phyloP scores from a whole-genome alignment of 352 stramenopile genomes.

The Pythium chondricola region DNA sequence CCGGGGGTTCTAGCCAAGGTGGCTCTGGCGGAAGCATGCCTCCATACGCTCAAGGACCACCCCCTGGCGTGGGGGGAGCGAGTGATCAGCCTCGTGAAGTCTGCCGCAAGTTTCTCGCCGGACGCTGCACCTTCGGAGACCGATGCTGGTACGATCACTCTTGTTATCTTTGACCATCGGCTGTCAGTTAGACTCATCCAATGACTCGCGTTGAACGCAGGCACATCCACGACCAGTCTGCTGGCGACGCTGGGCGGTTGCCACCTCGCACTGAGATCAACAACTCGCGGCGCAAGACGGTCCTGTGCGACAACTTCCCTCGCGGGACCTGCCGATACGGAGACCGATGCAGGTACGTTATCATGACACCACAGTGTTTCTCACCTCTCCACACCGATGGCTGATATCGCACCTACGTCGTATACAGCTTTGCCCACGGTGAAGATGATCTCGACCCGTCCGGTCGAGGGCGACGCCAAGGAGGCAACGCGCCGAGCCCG shows the following conservation, averaged over 20 bases:
- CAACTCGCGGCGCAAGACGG: conserved; percentile 59
- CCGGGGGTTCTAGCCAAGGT: too few species aligned
- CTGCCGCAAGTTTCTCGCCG: conserved; percentile 68
- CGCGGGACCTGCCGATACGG: conserved; percentile 71
- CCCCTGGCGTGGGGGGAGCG: too few species aligned
- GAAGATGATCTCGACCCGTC: conserved; percentile 51
- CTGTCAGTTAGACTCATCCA: too few species aligned
- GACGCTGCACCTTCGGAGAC: conserved; percentile 70
- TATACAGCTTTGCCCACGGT: conserved; percentile 72
- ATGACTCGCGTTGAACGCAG: conserved; percentile 21
- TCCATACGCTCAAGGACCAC: too few species aligned
- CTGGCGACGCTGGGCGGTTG: conserved; percentile 3
- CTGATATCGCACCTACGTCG: too few species aligned
- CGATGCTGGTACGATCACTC: conserved; percentile 64
- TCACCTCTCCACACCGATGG: too few species aligned
- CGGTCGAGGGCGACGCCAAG: background rate
- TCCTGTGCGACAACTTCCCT: conserved; percentile 72
- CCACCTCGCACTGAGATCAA: conserved; percentile 31
- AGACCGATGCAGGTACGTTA: conserved; percentile 74
- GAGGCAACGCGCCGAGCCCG: conserved; percentile 9
- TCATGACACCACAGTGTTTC: background rate
- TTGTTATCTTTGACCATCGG: conserved; percentile 3
- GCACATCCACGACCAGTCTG: conserved; percentile 48
- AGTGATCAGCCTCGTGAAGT: conserved; percentile 60
- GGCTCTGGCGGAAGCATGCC: too few species aligned